Percentiles rank a stretch among this genome's conserved stretches.
Conservation (phyloP, 495 filamentous ascomycete genomes). For the Penicillium bialowiezense region DNA sequence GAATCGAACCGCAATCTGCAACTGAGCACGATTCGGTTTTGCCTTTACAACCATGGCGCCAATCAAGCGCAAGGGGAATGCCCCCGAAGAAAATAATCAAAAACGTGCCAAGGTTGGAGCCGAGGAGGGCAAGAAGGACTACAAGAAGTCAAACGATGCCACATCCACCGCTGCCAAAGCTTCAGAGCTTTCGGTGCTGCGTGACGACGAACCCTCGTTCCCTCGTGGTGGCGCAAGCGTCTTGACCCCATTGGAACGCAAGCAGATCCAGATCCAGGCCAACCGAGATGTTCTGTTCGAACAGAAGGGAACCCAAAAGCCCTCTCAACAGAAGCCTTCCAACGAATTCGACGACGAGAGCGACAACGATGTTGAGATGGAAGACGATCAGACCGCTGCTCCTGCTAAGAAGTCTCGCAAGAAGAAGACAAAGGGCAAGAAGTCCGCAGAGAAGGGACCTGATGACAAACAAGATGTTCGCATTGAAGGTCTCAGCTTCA, state of each 20-base stretch:
- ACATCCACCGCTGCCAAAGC: conserved; percentile 33
- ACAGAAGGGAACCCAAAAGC: conserved; percentile 59
- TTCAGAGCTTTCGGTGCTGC: conserved; percentile 50
- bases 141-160: conserved; percentile 28
- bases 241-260: conserved; percentile 89
- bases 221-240: conserved; percentile 90
- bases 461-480: conserved; percentile 56
- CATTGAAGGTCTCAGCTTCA: conserved; percentile 86
- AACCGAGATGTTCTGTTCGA: conserved; percentile 92
- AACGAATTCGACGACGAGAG: conserved; percentile 44
- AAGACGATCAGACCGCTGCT: conserved; percentile 37
- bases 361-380: conserved; percentile 42
- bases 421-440: conserved; percentile 49
- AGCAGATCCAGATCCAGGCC: conserved; percentile 93
- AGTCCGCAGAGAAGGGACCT: conserved; percentile 41
- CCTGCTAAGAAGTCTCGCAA: conserved; percentile 52
- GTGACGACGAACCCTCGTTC: conserved; percentile 83
- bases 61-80: conserved; percentile 51
- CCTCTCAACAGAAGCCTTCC: conserved; percentile 37
- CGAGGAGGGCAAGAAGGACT: conserved; percentile 35
- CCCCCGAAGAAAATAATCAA: conserved; percentile 35
- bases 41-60: conserved; percentile 44
- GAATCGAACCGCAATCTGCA: conserved; percentile 25
- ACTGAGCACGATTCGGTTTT: conserved; percentile 30
- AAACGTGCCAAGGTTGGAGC: conserved; percentile 47